Evolutionary conservation across 805 yeast species (phyloP).

Genomic region (Clavispora carvajalis): DNA sequence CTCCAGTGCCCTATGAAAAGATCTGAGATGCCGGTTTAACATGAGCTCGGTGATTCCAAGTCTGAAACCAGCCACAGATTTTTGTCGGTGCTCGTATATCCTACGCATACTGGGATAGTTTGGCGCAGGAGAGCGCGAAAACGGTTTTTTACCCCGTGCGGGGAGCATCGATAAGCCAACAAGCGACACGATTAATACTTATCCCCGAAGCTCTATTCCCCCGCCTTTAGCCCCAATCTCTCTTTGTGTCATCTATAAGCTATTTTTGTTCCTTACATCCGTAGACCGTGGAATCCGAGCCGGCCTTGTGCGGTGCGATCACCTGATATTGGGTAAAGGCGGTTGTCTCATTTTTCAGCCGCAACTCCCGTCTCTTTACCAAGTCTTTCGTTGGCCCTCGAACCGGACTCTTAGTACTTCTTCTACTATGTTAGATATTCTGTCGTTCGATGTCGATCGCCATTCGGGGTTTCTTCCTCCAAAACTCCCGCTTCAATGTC

Average conservation of each 20-base stretch:
- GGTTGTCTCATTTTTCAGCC: neutral
- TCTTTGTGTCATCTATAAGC: no score
- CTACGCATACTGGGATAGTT: no score
- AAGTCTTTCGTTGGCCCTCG: neutral
- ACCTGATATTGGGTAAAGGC: neutral
- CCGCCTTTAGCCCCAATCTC: neutral
- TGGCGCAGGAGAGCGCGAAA: no score
- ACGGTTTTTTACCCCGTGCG: neutral
- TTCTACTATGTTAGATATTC: slow-evolving; percentile 24
- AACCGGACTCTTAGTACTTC: neutral
- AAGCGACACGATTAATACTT: neutral
- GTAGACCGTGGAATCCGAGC: neutral
- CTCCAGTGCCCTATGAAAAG: no score
- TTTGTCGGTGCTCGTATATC: no score
- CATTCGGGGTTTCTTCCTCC: slow-evolving; percentile 77
- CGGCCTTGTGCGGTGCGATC: neutral
- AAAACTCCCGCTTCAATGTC: slow-evolving; percentile 51
- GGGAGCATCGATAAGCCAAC: neutral
- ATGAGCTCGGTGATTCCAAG: no score
- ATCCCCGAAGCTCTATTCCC: neutral
- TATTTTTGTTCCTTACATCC: neutral
- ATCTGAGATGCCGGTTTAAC: no score
- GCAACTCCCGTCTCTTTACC: neutral
- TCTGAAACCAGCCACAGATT: neutral
- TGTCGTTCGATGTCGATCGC: slow-evolving; percentile 66